Evolutionary conservation across 129 eudicot species (phyloP).

Genomic region (Flaveria sonorensis): DNA sequence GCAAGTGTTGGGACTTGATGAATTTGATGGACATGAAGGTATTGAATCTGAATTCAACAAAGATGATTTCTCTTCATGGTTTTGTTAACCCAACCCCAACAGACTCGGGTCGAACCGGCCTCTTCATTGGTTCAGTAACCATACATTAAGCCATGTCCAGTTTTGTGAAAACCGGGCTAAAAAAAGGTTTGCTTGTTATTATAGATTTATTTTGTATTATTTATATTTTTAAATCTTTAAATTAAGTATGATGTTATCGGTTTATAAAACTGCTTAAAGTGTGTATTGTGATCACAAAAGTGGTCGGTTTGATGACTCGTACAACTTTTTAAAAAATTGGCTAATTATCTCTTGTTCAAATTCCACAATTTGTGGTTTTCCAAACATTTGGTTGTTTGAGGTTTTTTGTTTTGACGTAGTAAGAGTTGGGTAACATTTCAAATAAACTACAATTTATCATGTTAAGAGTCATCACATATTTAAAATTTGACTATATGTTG

Average conservation of each 20-base stretch:
- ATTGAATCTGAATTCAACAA: constrained; percentile 42
- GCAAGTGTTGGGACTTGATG: constrained; percentile 45
- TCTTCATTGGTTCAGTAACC: background rate
- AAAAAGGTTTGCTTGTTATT: background rate
- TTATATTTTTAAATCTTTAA: background rate
- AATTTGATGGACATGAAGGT: constrained; percentile 63
- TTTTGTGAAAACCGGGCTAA: too few relatives aligned
- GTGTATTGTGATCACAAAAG: background rate
- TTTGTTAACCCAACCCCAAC: background rate
- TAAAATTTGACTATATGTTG: background rate
- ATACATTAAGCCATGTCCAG: background rate
- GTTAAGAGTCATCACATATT: background rate
- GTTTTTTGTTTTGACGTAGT: background rate
- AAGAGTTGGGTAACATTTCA: background rate
- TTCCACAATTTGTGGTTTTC: background rate
- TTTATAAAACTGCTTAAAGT: background rate
- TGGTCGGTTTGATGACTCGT: background rate
- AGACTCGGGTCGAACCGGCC: background rate
- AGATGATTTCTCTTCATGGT: constrained; percentile 37
- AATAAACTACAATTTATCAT: background rate
- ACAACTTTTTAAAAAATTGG: background rate
- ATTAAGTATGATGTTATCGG: background rate
- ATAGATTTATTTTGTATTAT: background rate
- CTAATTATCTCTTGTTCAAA: background rate
- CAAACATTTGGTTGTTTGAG: background rate